These are phyloP conservation scores for Capronia epimyces DNA, from an alignment of 2,329 filamentous ascomycete genomes.

Conservation along the genomic window DNA sequence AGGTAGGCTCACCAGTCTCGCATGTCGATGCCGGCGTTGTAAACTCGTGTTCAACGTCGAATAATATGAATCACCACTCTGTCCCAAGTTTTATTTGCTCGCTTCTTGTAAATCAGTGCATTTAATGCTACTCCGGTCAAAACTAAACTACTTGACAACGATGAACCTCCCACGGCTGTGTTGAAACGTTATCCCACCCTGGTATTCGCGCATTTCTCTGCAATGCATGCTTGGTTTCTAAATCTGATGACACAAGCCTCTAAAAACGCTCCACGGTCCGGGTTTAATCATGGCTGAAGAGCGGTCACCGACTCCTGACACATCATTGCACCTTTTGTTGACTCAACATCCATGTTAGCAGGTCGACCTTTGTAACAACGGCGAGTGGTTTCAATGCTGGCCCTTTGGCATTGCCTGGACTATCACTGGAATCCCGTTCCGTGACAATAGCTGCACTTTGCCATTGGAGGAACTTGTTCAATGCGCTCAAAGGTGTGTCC, in stretches of 20 bases:
- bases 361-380: conserved; percentile 87
- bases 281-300: too few species aligned
- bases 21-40: not conserved
- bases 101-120: not conserved
- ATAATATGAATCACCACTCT: not conserved
- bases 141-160: not conserved
- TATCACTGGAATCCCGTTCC: conserved; percentile 56
- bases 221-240: not conserved
- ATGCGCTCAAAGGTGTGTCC: conserved; percentile 73
- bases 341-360: conserved; percentile 86
- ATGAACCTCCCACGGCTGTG: not conserved
- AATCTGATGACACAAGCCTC: not conserved
- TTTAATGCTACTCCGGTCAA: not conserved
- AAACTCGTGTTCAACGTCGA: not conserved
- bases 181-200: not conserved
- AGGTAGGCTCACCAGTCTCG: not conserved
- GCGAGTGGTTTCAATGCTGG: conserved; percentile 71
- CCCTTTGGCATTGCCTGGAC: conserved; percentile 29
- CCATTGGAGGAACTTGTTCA: conserved; percentile 84
- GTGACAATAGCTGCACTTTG: conserved; percentile 95
- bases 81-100: not conserved
- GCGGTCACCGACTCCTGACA: not conserved
- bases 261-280: not conserved
- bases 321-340: conserved; percentile 38
- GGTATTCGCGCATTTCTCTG: not conserved